phyloP scores from a whole-genome alignment of 768 basidiomycete species.

The Coprinopsis cinerea region DNA sequence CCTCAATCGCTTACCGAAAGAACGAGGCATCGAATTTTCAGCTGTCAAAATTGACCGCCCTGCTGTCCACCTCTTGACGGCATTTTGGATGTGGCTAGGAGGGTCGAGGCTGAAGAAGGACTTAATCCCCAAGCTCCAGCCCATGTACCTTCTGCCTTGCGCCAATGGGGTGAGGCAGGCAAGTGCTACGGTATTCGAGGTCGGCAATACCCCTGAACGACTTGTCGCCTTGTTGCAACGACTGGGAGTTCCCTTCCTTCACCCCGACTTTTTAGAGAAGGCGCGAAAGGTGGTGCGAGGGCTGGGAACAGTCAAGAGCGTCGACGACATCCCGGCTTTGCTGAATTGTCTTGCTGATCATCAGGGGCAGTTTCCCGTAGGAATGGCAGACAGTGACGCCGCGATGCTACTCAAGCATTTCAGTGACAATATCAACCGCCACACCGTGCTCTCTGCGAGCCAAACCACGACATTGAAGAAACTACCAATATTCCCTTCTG shows the following conservation, averaged over 20 bases:
- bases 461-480: neutral
- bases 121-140: constrained; percentile 19
- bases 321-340: constrained; percentile 24
- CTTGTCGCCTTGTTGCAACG: constrained; percentile 17
- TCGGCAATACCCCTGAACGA: constrained; percentile 17
- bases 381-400: too few relatives aligned
- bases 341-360: constrained; percentile 29
- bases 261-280: constrained; percentile 17
- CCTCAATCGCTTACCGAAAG: constrained; percentile 21
- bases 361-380: too few relatives aligned
- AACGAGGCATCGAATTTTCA: constrained; percentile 20
- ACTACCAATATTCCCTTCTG: constrained; percentile 26
- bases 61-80: constrained; percentile 27
- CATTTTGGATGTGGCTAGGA: constrained; percentile 40
- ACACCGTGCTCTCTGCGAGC: too few relatives aligned
- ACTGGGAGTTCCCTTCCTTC: constrained; percentile 30
- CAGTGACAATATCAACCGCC: neutral
- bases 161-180: constrained; percentile 21
- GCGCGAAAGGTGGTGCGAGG: constrained; percentile 17
- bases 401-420: too few relatives aligned
- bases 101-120: constrained; percentile 16
- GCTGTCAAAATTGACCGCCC: constrained; percentile 12
- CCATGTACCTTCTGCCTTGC: constrained; percentile 28
- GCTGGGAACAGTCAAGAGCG: constrained; percentile 16
- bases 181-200: constrained; percentile 23